Percentiles rank a stretch among this genome's conserved stretches.
Evolutionary conservation across 2,329 filamentous ascomycete species (phyloP).

Genomic region (Aspergillus transmontanensis): DNA sequence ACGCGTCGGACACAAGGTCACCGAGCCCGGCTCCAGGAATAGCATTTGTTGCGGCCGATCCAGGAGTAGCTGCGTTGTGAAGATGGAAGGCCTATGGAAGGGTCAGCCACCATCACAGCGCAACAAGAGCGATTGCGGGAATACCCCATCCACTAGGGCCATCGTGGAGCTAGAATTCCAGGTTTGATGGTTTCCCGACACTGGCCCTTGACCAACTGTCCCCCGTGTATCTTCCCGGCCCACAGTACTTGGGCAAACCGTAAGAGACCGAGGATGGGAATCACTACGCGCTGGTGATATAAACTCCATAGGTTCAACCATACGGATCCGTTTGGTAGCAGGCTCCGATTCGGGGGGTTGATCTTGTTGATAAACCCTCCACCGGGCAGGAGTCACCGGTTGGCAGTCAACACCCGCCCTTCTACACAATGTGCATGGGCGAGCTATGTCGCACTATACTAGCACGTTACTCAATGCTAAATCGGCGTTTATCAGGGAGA

Average conservation of each 20-base stretch:
- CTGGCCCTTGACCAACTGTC: neutral
- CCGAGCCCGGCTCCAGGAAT: constrained; percentile 17
- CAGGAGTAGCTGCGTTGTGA: constrained; percentile 14
- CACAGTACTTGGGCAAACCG: neutral
- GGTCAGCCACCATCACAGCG: neutral
- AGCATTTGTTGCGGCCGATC: constrained; percentile 14
- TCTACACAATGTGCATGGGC: constrained; percentile 36
- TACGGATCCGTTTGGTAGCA: neutral
- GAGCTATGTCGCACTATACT: constrained; percentile 30
- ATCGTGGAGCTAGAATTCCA: constrained; percentile 27
- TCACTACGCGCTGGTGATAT: neutral
- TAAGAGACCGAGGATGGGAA: neutral
- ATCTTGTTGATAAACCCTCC: constrained; percentile 7
- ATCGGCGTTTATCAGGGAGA: neutral
- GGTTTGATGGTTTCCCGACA: neutral
- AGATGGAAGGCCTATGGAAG: constrained; percentile 18
- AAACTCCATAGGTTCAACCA: neutral
- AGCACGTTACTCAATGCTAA: neutral
- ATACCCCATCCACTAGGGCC: constrained; percentile 22
- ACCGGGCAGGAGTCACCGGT: neutral
- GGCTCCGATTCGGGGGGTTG: neutral
- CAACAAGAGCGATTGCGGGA: neutral
- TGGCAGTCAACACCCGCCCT: constrained; percentile 27
- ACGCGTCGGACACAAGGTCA: neutral
- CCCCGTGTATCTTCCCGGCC: neutral